phyloP scores from a whole-genome alignment of 345 rosid genomes.

The Lepidium didymum region DNA sequence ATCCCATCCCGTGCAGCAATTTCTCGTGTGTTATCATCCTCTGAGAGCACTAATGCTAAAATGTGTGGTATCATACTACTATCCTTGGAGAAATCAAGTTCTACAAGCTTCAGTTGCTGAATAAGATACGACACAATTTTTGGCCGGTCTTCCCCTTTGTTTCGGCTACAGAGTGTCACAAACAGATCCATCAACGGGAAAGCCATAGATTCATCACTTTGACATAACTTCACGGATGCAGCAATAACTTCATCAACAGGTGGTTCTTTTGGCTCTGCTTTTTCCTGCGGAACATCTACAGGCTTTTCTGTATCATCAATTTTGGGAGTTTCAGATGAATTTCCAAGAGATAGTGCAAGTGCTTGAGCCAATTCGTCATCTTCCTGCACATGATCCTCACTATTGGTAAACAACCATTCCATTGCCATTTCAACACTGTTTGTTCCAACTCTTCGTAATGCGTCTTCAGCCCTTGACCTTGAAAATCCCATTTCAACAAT shows the following conservation, averaged over 20 bases:
- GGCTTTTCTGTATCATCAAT: conserved; percentile 63
- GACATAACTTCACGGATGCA: conserved; percentile 71
- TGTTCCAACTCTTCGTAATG: conserved; percentile 83
- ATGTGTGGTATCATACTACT: conserved; percentile 77
- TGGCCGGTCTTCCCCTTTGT: conserved; percentile 83
- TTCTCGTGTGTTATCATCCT: conserved; percentile 71
- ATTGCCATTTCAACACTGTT: conserved; percentile 97
- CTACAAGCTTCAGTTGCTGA: conserved; percentile 78
- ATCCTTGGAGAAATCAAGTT: conserved; percentile 61
- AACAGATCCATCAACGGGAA: conserved; percentile 85
- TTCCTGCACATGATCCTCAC: conserved; percentile 92
- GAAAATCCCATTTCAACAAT: conserved; percentile 98
- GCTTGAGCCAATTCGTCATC: conserved; percentile 97
- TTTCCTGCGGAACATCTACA: conserved; percentile 46
- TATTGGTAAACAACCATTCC: conserved; percentile 88
- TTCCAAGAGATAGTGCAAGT: conserved; percentile 90
- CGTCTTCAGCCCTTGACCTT: conserved; percentile 94
- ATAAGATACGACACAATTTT: conserved; percentile 68
- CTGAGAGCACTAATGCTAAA: conserved; percentile 71
- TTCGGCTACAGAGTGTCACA: conserved; percentile 78
- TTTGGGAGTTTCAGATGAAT: conserved; percentile 79
- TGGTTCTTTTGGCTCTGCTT: conserved; percentile 50
- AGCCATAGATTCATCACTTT: conserved; percentile 60
- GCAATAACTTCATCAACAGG: conserved; percentile 86
- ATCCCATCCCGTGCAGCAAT: conserved; percentile 76